Conservation (phyloP, 2,329 filamentous ascomycete genomes). For the Biscogniauxia sp. region DNA sequence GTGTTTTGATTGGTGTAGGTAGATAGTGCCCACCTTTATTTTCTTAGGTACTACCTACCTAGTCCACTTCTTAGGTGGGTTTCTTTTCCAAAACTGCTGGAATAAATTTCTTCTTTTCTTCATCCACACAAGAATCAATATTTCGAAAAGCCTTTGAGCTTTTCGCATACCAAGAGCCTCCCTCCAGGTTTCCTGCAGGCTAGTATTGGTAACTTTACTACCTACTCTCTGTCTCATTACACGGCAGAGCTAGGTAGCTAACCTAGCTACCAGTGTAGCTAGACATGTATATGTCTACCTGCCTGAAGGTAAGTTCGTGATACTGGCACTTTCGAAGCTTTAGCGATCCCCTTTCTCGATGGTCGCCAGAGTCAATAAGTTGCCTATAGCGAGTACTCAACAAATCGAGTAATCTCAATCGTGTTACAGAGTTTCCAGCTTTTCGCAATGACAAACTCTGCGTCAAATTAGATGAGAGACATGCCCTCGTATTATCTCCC, state of each 20-base stretch:
- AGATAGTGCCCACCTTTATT: not conserved
- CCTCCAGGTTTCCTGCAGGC: not conserved
- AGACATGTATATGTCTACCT: not conserved
- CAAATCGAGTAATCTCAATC: slow-evolving; percentile 77
- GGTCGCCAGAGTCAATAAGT: slow-evolving; percentile 84
- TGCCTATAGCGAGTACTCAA: slow-evolving; percentile 80
- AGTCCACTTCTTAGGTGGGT: not conserved
- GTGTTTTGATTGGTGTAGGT: slow-evolving; percentile 9
- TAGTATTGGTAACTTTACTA: no score
- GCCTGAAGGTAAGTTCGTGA: not conserved
- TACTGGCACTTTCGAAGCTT: slow-evolving; percentile 90
- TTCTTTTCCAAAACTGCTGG: not conserved
- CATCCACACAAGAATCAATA: not conserved
- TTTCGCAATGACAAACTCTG: slow-evolving; percentile 74
- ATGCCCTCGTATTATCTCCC: slow-evolving; percentile 33
- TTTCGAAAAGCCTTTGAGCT: no score
- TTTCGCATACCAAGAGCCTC: no score
- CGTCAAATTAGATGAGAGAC: slow-evolving; percentile 85
- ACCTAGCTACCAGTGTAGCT: not conserved
- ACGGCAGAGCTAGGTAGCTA: not conserved
- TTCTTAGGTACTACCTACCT: no score
- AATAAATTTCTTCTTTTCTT: not conserved
- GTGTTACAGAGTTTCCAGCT: slow-evolving; percentile 84
- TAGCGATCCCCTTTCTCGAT: slow-evolving; percentile 63
- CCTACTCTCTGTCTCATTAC: no score